These are phyloP conservation scores for Penicillium samsonianum DNA, from an alignment of 495 filamentous ascomycete genomes.

Conservation along the genomic window DNA sequence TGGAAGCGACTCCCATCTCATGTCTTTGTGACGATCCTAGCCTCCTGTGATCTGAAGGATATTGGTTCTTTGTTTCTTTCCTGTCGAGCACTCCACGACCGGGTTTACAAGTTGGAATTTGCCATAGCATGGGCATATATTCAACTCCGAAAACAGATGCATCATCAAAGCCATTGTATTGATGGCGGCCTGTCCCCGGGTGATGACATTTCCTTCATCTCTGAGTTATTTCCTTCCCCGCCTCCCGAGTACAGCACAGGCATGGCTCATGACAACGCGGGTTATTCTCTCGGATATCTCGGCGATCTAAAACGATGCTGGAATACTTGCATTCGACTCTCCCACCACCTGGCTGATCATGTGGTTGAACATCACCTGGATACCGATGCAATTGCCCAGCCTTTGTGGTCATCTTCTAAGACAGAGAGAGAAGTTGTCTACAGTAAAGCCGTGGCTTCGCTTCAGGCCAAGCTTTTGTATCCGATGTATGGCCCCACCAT, in stretches of 20 bases:
- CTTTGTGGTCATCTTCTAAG: slow-evolving; percentile 29
- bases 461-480: slow-evolving; percentile 29
- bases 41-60: slow-evolving; percentile 26
- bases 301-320: slow-evolving; percentile 32
- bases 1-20: slow-evolving; percentile 30
- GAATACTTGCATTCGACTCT: slow-evolving; percentile 32
- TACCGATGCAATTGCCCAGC: slow-evolving; percentile 20
- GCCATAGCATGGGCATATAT: slow-evolving; percentile 31
- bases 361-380: slow-evolving; percentile 30
- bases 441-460: slow-evolving; percentile 26
- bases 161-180: neutral
- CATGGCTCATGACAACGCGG: slow-evolving; percentile 21
- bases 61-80: slow-evolving; percentile 26
- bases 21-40: slow-evolving; percentile 24
- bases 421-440: slow-evolving; percentile 33
- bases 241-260: slow-evolving; percentile 30
- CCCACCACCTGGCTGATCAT: slow-evolving; percentile 32
- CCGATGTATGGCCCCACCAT: slow-evolving; percentile 21
- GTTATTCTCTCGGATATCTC: slow-evolving; percentile 35
- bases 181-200: slow-evolving; percentile 18
- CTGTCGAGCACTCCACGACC: slow-evolving; percentile 27
- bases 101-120: slow-evolving; percentile 24
- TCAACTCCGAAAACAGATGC: slow-evolving; percentile 13
- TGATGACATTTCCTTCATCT: slow-evolving; percentile 34
- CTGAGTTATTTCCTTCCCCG: slow-evolving; percentile 32